A percentile compares a stretch with the other conserved stretches of the same genome.
phyloP scores from a whole-genome alignment of 2,329 filamentous ascomycete genomes.

The Claviceps fusiformis region DNA sequence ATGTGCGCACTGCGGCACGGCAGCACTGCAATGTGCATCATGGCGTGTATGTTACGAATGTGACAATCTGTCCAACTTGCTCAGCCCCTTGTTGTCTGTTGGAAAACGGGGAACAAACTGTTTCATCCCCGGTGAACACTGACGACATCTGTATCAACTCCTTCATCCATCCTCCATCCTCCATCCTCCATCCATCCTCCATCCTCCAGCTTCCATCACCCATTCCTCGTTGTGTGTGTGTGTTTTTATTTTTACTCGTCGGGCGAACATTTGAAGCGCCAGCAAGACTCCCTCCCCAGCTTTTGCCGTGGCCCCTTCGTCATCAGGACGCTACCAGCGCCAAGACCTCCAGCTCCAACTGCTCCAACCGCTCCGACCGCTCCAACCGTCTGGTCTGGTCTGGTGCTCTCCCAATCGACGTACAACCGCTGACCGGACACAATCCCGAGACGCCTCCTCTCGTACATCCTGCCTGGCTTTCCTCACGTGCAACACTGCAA shows the following conservation, averaged over 20 bases:
- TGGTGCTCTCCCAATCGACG: neutral
- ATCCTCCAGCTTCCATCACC: too few relatives aligned
- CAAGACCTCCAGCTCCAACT: neutral
- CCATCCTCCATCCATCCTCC: too few relatives aligned
- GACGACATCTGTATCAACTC: neutral
- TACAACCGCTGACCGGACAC: neutral
- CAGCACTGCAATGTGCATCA: too few relatives aligned
- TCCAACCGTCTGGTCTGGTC: too few relatives aligned
- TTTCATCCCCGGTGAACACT: neutral
- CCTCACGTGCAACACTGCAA: slow-evolving; percentile 1
- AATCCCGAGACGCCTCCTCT: neutral
- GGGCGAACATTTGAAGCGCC: neutral
- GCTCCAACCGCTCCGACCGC: too few relatives aligned
- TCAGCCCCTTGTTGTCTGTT: neutral
- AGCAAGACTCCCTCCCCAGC: neutral
- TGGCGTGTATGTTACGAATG: neutral
- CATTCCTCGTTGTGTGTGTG: too few relatives aligned
- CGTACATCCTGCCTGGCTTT: neutral
- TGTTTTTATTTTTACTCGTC: too few relatives aligned
- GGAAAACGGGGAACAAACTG: neutral
- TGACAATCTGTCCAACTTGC: neutral
- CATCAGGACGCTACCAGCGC: neutral
- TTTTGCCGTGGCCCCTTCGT: neutral
- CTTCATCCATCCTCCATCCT: neutral
- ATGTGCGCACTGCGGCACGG: neutral